Evolutionary conservation across 2,329 filamentous ascomycete genomes (phyloP), one percentile per base, ranked within the genome.

Genomic region (Xylariaceae sp.): DNA sequence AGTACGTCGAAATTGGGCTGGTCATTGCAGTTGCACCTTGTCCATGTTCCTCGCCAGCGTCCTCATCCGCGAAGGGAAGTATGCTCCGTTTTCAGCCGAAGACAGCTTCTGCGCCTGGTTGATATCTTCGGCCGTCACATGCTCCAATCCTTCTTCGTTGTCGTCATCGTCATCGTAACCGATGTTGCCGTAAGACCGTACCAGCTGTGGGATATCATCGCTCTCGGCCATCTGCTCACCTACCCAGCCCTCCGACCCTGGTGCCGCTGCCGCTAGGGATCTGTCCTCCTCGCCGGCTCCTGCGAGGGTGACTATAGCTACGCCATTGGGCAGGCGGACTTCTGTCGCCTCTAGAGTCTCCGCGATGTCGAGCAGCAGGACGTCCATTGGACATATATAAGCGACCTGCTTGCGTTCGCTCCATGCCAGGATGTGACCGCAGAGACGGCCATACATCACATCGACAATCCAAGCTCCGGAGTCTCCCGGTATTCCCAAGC

Each of bases 351-450:
- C 76, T 1, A 96, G 68, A 0, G 83, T 88, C 46, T 84, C 77
- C 18, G 81, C 83, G 40, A 97, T 94, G 55, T 97, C 90, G 18
- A 83, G 76, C 9, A 97, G 71, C 9, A 95, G 66, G 2, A 96
- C 74, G 41, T 96, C 86, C 90, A 97, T 97, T 0, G 90, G 90
- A 45, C 88, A 92, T 45, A 97, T 92, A 60, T 95, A 97, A 0
- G 88, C 88, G 4, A 88, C 81, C 29, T 78, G 78, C 56, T 85
- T 90, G 45, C 81, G 78, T 47, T 81, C 76, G 51, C 84, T 90
- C 81, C 85, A 94, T 0, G 90, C 90, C 9, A 97, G 71, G 0
- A 97, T 86, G 54, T 96, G 90, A 0, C 90, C 90, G 51, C 87
- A 92, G 3, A 96, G 78, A 26, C 81, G 76, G 2, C 88, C 88